These are phyloP conservation scores for Penicillium sp. DNA, from an alignment of 2,329 filamentous ascomycete genomes.

Conservation along the genomic window DNA sequence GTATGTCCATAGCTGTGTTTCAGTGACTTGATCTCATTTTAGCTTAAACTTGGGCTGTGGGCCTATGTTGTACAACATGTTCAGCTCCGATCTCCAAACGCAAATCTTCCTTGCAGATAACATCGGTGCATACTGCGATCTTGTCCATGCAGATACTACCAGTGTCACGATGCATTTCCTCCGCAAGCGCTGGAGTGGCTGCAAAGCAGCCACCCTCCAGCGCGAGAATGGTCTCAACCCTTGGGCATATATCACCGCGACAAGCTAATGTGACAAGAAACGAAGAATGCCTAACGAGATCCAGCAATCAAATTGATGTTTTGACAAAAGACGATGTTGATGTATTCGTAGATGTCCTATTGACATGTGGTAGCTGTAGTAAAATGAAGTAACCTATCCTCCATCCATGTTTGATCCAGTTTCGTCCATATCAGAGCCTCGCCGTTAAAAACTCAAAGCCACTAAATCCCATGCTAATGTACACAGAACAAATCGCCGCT, in stretches of 20 bases:
- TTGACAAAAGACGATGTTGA: not conserved
- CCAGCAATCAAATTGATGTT: not conserved
- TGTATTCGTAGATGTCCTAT: constrained; percentile 2
- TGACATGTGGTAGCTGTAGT: not conserved
- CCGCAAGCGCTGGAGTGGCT: too few relatives aligned
- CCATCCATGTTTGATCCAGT: constrained; percentile 5
- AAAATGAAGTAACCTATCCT: constrained; percentile 4
- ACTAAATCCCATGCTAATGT: constrained; percentile 16
- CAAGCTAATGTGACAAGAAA: not conserved
- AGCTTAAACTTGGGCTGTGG: not conserved
- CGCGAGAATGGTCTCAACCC: too few relatives aligned
- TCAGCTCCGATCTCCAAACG: not conserved
- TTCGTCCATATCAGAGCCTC: constrained; percentile 5
- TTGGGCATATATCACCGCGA: too few relatives aligned
- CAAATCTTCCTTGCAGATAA: too few relatives aligned
- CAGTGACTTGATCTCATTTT: not conserved
- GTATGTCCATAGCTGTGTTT: not conserved
- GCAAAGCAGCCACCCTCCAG: too few relatives aligned
- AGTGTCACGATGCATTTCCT: too few relatives aligned
- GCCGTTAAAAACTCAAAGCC: constrained; percentile 2
- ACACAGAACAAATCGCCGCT: constrained; percentile 11
- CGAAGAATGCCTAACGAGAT: not conserved
- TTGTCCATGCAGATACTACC: too few relatives aligned
- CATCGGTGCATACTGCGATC: too few relatives aligned
- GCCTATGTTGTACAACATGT: not conserved